Evolutionary conservation across 129 eudicot genomes (phyloP), one percentile per base, ranked within the genome.

Genomic region (Flaveria sonorensis): DNA sequence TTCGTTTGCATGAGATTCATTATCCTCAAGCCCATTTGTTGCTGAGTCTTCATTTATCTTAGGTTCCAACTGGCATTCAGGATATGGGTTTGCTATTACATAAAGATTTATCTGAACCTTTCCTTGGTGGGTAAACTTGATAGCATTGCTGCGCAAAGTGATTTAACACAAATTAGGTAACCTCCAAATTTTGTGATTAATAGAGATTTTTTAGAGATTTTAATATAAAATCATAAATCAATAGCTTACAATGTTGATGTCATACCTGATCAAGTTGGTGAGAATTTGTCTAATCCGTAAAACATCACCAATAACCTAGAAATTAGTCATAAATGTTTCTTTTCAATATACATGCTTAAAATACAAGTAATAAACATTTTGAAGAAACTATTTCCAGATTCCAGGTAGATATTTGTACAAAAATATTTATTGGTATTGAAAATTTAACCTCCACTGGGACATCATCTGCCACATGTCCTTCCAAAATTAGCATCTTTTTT

Each of bases 241-340:
- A 74, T 20, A 46, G 21, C 62, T 45, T 24, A n/a, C 42, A 36
- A 12, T 63, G 71, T 46, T 61, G 18, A 40, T 62, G 55, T 66
- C 59, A 53, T 85, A 93, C 98, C 98, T 93, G 87, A 93, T 85
- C 89, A 93, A 76, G 76, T 93, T 93, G 45, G 98, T 93, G 43
- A 93, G 97, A 57, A 93, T 93, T 83, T 93, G 98, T 53, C 98
- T 91, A 75, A 93, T 91, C 75, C 98, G 85, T 51, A 93, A 77
- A 71, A 93, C 97, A 69, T 93, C 98, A 65, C 98, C 97, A 51
- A 93, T 83, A 53, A 93, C 96, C 98, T 93, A 88, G 78, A 88
- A 77, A n/a, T 26, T 51, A 68, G 45, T 68, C n/a, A 56, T 55
- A 45, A 64, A 42, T 20, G 3, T 47, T 62, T 63, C 30, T 39